Conservation (phyloP, 257 asterid species). For the Ballota nigra region DNA sequence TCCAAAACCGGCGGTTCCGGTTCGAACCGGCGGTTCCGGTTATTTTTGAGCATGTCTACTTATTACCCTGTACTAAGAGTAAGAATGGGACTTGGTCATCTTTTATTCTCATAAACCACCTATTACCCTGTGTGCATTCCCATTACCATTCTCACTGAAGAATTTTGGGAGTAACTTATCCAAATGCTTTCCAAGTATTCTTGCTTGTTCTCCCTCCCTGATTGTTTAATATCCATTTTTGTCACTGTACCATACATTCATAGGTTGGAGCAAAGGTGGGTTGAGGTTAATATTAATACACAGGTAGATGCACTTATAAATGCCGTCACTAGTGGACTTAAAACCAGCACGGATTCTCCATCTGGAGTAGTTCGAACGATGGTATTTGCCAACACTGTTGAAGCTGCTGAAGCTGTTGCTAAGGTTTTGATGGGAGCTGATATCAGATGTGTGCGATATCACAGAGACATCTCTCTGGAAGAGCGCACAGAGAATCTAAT, state of each 20-base stretch:
- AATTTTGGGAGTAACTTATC: not conserved
- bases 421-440: constrained; percentile 62
- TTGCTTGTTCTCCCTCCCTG: not conserved
- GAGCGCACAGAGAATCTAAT: constrained; percentile 67
- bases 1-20: too few relatives aligned
- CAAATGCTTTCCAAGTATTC: not conserved
- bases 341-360: constrained; percentile 28
- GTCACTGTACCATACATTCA: constrained; percentile 11
- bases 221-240: constrained; percentile 11
- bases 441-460: constrained; percentile 66
- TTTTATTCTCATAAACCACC: too few relatives aligned
- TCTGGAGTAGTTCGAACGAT: constrained; percentile 58
- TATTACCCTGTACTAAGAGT: too few relatives aligned
- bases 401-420: constrained; percentile 82
- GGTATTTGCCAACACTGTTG: constrained; percentile 98
- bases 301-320: constrained; percentile 76
- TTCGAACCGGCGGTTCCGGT: too few relatives aligned
- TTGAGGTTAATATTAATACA: constrained; percentile 68
- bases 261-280: constrained; percentile 94
- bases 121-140: too few relatives aligned
- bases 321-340: constrained; percentile 54
- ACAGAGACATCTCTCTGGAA: constrained; percentile 69
- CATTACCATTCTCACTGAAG: too few relatives aligned
- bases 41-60: too few relatives aligned
- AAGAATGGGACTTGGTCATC: too few relatives aligned